Evolutionary conservation across 108 stramenopile genomes (phyloP).

Genomic region (Conticribra guillardii): DNA sequence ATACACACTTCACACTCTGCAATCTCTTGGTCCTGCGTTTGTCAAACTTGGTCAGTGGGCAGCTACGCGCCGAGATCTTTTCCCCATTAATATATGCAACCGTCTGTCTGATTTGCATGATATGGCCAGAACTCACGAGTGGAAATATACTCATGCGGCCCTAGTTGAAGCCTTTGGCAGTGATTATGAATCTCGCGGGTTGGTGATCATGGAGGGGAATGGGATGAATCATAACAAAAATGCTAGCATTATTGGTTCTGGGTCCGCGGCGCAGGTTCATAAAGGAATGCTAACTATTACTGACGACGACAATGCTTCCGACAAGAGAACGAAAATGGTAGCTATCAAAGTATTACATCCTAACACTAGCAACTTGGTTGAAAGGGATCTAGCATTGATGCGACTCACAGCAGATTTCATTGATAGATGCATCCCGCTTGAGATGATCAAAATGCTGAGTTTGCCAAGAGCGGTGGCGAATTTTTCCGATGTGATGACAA

Average conservation of each 20-base stretch:
- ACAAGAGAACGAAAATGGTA: constrained; percentile 37
- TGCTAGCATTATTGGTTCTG: constrained; percentile 77
- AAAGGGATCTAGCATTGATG: constrained; percentile 79
- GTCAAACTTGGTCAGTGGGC: constrained; percentile 91
- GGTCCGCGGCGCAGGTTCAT: constrained; percentile 92
- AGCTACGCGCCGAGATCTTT: constrained; percentile 87
- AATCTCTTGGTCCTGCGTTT: constrained; percentile 81
- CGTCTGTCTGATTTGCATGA: constrained; percentile 73
- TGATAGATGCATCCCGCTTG: constrained; percentile 62
- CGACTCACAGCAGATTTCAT: constrained; percentile 61
- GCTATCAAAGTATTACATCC: constrained; percentile 92
- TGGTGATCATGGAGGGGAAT: constrained; percentile 32
- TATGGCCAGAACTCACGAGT: constrained; percentile 66
- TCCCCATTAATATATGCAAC: constrained; percentile 76
- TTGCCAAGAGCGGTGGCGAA: constrained; percentile 73
- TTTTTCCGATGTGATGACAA: constrained; percentile 68
- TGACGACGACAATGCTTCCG: background rate
- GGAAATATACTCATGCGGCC: constrained; percentile 62
- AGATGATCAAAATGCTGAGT: constrained; percentile 68
- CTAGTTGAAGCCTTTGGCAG: constrained; percentile 73
- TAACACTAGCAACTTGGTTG: constrained; percentile 54
- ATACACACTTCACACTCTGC: constrained; percentile 69
- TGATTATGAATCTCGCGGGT: constrained; percentile 66
- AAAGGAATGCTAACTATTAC: constrained; percentile 47
- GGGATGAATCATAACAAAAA: background rate